Conservation (phyloP, 331 rosid genomes). For the Saraca asoca region DNA sequence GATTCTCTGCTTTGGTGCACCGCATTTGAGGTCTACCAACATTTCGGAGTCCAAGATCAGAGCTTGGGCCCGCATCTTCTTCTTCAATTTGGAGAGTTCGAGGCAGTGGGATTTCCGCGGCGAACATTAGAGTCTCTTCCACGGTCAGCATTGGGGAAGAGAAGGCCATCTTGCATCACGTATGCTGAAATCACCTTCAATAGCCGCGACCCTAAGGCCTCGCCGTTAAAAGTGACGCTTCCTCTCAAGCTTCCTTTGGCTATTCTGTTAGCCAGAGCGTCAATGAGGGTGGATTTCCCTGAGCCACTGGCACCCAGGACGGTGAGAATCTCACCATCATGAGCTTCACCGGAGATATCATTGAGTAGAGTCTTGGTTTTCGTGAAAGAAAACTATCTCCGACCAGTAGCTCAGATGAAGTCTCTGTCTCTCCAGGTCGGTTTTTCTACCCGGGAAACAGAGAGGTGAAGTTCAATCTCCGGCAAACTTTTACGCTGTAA, state of each 20-base stretch:
- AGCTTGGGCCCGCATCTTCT: constrained; percentile 71
- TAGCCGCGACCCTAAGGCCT: constrained; percentile 66
- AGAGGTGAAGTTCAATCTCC: constrained; percentile 47
- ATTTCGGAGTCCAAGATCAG: constrained; percentile 78
- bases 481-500: constrained; percentile 64
- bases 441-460: constrained; percentile 5
- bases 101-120: constrained; percentile 86
- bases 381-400: constrained; percentile 52
- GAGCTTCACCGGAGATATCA: no score
- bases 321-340: constrained; percentile 91
- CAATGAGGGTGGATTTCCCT: constrained; percentile 87
- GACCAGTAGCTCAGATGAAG: constrained; percentile 28
- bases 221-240: constrained; percentile 69
- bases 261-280: constrained; percentile 81
- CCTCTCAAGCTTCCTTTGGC: constrained; percentile 88
- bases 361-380: constrained; percentile 67
- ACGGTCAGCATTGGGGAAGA: no score
- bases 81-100: constrained; percentile 73
- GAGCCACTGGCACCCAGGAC: constrained; percentile 97
- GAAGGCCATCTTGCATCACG: constrained; percentile 97
- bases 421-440: constrained; percentile 31
- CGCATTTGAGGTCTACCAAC: no score
- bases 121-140: constrained; percentile 86
- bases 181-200: constrained; percentile 86
- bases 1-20: no score